Base-by-base conservation (phyloP, 2,329 filamentous ascomycete genomes). In the Exophiala oligosperma region DNA sequence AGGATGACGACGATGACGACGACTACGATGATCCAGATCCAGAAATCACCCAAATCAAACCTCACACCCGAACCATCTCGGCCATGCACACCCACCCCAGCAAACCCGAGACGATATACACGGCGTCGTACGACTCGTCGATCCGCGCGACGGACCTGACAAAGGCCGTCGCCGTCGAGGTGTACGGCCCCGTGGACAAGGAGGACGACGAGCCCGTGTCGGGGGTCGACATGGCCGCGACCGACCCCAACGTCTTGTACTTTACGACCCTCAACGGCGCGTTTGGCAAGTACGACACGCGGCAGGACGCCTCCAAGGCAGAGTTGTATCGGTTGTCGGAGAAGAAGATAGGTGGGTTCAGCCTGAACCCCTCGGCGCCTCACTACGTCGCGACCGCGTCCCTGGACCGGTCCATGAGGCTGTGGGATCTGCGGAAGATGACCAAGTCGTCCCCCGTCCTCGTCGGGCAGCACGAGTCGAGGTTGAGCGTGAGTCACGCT, bases 281-380 rank as follows among this genome's bases (percentile, higher is more conserved):
- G 0, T 87, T 97, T 28, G 92, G 92, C 0, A 86, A 89, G 1
- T 86, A 94, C 68, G 94, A 99, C 68, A 81, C 88, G 54, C 85
- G 93, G 6, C 76, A 79, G 9, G 74, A 76, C 0, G 73, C 80
- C 0, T 75, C 75, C 5, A 79, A 84, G 2, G 81, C 83, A 0
- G 84, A 91, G 14, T 77, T 89, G 1, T 95, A 91, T 83, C 81
- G 84, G 7, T 77, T 97, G 0, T 89, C 87, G 0, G 92, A 95
- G 53, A 92, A 96, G 72, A 99, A 99, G 70, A 97, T 99, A 54
- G 94, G 94, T 17, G 94, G 94, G 0, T 97, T 97, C 73, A 89
- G 88, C 0, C 74, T 97, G 1, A 87, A 95, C 67, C 93, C 94
- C 0, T 73, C 87, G 0, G 83, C 91, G 2, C 87, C 92, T 0